Evolutionary conservation across 352 stramenopile genomes (phyloP), one percentile per base, ranked within the genome.

Genomic region (Aphanomyces stellatus): DNA sequence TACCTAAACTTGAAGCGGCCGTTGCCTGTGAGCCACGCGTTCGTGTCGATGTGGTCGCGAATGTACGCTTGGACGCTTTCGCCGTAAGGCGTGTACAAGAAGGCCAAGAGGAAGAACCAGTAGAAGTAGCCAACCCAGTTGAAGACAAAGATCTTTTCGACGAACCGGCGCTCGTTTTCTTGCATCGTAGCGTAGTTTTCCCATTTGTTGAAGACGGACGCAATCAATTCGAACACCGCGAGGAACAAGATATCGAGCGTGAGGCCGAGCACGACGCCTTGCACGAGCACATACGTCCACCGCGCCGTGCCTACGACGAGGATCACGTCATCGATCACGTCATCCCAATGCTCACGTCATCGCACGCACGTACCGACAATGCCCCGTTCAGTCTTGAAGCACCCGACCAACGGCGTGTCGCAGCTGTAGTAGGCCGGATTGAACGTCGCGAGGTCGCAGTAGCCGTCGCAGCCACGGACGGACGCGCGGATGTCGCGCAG

Each of bases 51-150:
- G 31, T 80, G 59, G 1, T 64, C 61, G 22, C 76, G 75, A 30
- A 87, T 77, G 19, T 78, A 75, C 10, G 62, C 53, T 57, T 87
- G 77, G 22, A 87, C 77, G 11, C 62, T 57, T 15, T 64, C 74
- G 33, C 79, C 79, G 59, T 87, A 82, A 46, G 79, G 79, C 31
- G 83, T 77, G 76, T 87, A 87, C 5, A 85, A 59, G 61, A 87
- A 87, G 27, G 77, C 77, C 34, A 87, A 69, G 11, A 87, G 57
- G 37, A 87, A 75, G 69, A 87, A 85, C 79, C 79, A 87, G 71
- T 87, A 87, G 65, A 87, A 87, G 71, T 87, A 87, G 27, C 79
- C 77, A 69, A 87, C 77, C 77, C 79, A 87, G 72, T 85, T 82
- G 79, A 87, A 87, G 31, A 87, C 64, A 48, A 87, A 87, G 62